Base-by-base conservation (phyloP, 139 green algal genomes). In the Haematococcus lacustris region DNA sequence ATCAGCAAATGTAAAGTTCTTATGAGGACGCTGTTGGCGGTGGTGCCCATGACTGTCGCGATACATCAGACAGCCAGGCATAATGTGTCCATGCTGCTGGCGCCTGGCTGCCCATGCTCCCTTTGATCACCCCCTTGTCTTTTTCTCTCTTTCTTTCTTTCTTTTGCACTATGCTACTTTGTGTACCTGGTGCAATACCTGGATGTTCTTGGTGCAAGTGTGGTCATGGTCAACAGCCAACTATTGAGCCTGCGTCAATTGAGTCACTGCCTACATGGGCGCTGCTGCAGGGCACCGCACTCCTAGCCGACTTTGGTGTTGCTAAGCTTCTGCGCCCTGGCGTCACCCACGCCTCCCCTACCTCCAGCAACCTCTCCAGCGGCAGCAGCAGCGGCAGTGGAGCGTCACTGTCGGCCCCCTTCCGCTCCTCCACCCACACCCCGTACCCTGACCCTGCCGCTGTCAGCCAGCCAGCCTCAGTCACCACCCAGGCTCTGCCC, bases 231-330 rank as follows among this genome's bases (percentile, higher is more conserved):
- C 9, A 9, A 9, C 43, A 17, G 17, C 43, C 43, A 53, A 17
- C 9, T 53, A 17, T 9, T 17, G 43, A 53, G 43, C 43, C 9
- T 17, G 43, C 43, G 9, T 28, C 43, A 28, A 9, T 28, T 53
- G 43, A 9, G 17, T 53, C 43, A 53, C 43, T 17, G 43, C 43
- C 9, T 28, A 53, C 17, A 17, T 53, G 17, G 9, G 43, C 43
- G 9, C 43, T 53, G 17, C 9, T 53, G n/a, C 23, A 28, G n/a
- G 59, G 59, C 59, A 38, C 32, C 30, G 59, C 59, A 32, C 32
- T 66, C 30, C 59, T 66, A 3, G 59, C 59, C n/a, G 59, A 66
- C 59, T 66, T 66, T 66, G 59, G 59, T 13, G 59, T 66, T 3
- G 59, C 59, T 32, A 66, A 66, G 59, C 23, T 66, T 66, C 30